phyloP scores from a whole-genome alignment of 169 alveolate genomes.

The Plasmodium falciparum region DNA sequence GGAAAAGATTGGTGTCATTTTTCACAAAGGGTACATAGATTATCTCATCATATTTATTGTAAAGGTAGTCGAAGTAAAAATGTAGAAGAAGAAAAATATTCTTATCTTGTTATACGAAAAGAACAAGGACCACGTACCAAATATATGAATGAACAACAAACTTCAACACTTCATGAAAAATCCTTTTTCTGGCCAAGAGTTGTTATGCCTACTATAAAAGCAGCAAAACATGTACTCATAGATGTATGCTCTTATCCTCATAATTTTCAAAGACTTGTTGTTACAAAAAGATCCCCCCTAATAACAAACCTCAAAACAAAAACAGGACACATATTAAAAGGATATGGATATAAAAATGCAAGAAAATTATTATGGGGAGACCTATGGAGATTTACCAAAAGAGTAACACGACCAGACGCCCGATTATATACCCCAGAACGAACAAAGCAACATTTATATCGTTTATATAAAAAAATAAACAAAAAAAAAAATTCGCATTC shows the following conservation, averaged over 20 bases:
- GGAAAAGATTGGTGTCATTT: conserved; percentile 94
- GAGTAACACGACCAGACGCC: conserved; percentile 89
- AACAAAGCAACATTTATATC: conserved; percentile 79
- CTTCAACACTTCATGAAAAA: conserved; percentile 82
- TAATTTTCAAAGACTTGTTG: conserved; percentile 84
- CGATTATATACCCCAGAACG: conserved; percentile 86
- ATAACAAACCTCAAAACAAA: conserved; percentile 81
- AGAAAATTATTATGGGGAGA: conserved; percentile 93
- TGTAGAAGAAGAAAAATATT: conserved; percentile 89
- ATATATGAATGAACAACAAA: conserved; percentile 76
- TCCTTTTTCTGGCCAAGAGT: conserved; percentile 93
- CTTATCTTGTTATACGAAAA: conserved; percentile 86
- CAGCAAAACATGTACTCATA: conserved; percentile 88
- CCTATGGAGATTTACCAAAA: conserved; percentile 90
- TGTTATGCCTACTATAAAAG: conserved; percentile 88
- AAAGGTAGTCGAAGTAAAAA: conserved; percentile 85
- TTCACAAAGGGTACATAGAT: conserved; percentile 87
- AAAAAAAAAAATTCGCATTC: conserved; percentile 34
- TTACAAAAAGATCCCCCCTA: conserved; percentile 85
- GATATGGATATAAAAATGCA: conserved; percentile 79
- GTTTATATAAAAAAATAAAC: conserved; percentile 78
- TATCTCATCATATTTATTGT: conserved; percentile 89
- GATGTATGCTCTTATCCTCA: conserved; percentile 89
- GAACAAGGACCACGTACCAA: conserved; percentile 82
- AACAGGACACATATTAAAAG: conserved; percentile 41